These are phyloP conservation scores for Pythium periplocum DNA, from an alignment of 352 stramenopile species.

Conservation along the genomic window DNA sequence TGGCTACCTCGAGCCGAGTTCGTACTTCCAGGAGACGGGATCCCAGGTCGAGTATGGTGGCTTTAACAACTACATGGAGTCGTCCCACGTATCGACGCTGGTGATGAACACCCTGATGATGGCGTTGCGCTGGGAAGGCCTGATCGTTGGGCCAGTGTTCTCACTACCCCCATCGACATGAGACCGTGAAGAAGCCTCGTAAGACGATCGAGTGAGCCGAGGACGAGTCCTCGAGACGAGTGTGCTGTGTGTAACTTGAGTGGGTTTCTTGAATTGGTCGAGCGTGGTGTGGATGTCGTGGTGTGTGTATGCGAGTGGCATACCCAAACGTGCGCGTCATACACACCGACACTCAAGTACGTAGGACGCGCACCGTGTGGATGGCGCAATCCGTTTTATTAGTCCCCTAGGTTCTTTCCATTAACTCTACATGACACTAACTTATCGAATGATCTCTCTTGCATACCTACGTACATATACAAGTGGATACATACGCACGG, in stretches of 20 bases:
- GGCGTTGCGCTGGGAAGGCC: conserved; percentile 55
- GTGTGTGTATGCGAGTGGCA: not conserved
- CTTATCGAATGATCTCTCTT: too few species aligned
- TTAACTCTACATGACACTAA: too few species aligned
- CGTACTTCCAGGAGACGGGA: conserved; percentile 30
- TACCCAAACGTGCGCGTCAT: too few species aligned
- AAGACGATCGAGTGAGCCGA: too few species aligned
- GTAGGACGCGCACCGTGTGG: too few species aligned
- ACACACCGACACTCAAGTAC: too few species aligned
- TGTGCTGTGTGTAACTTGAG: conserved; percentile 20
- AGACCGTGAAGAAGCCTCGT: not conserved
- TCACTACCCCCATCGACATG: conserved; percentile 22
- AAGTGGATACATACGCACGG: too few species aligned
- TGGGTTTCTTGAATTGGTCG: not conserved
- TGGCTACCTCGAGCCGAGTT: conserved; percentile 21
- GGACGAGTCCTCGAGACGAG: not conserved
- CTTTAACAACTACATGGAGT: conserved; percentile 53
- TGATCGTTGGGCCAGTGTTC: conserved; percentile 60
- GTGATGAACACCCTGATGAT: conserved; percentile 67
- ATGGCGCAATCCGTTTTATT: too few species aligned
- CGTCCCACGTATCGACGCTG: conserved; percentile 33
- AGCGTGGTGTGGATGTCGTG: not conserved
- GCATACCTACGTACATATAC: too few species aligned
- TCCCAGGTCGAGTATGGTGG: conserved; percentile 66
- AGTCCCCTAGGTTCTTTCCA: too few species aligned